Conservation (phyloP, 495 filamentous ascomycete genomes). For the Talaromyces ruber region DNA sequence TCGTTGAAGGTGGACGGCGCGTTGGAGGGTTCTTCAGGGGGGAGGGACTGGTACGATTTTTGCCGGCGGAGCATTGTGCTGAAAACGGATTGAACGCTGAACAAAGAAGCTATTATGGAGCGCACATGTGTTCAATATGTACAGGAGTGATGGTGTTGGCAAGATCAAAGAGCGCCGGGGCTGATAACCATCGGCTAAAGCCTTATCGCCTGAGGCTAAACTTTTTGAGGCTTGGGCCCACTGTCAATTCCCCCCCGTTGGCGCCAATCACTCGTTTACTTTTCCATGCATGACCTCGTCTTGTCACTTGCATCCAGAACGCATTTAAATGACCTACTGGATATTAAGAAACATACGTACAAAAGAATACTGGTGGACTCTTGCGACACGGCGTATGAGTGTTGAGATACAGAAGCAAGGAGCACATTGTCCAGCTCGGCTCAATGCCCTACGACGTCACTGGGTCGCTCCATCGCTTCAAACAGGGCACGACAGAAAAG, state of each 20-base stretch:
- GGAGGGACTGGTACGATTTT: constrained; percentile 26
- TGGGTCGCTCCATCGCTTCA: background rate
- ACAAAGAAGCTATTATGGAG: background rate
- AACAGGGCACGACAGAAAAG: background rate
- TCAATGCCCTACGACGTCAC: background rate
- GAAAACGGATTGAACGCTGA: background rate
- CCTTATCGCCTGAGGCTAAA: background rate
- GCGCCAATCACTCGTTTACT: background rate
- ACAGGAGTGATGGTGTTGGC: background rate
- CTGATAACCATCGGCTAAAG: background rate
- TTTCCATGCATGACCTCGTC: background rate
- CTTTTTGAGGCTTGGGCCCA: background rate
- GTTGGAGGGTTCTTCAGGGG: constrained; percentile 29
- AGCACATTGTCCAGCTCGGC: background rate
- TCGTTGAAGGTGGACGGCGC: constrained; percentile 62
- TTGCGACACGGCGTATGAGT: background rate
- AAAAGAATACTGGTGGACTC: no score
- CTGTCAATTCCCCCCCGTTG: background rate
- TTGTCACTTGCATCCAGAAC: no score
- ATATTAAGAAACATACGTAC: no score
- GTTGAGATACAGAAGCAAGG: background rate
- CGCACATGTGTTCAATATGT: background rate
- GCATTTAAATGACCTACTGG: no score
- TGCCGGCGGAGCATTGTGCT: constrained; percentile 21
- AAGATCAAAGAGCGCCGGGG: no score